Base-by-base conservation (phyloP, 257 asterid genomes). In the Solanum bukasovii region DNA sequence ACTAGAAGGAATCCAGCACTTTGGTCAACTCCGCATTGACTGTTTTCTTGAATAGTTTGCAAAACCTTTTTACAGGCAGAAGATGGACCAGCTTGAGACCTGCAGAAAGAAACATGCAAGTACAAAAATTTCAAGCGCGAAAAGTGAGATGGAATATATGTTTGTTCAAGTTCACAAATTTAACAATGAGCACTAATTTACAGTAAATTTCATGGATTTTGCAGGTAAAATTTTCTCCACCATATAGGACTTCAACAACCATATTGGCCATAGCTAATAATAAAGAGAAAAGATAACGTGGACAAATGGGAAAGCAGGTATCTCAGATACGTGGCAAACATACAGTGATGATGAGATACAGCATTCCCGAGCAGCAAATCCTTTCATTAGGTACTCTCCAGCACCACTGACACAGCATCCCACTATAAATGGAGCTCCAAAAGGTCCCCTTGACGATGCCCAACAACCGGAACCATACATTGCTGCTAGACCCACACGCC, bases 321-420 rank as follows among this genome's bases (percentile, higher is more conserved):
- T 40, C 20, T 21, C 25, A 1, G 5, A 31, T 82, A 74, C 83
- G 13, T 61, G 87, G 68, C 87, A 59, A 72, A 79, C 85, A 79
- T 29, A 79, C 85, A 44, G 67, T 25, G 85, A 49, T 44, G 85
- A 79, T 5, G 85, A 79, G 49, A 79, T 40, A 87, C 98, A 96
- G 93, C 98, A 97, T 85, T 95, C 99, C 61, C 98, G 95, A 71
- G 98, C 98, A 82, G 95, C 92, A 72, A 97, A 93, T 82, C 95
- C 98, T 88, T 91, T 96, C 95, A 96, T 95, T 87, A 97, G 95
- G 91, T 92, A 90, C 93, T 97, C 99, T 87, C 99, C 99, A 16
- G 98, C 95, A 83, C 99, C 99, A 92, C 95, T 97, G 72, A 92
- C 98, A 83, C 99, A 97, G 74, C 98, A 95, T 87, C 99, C 98